Evolutionary conservation across 805 yeast genomes (phyloP).

Genomic region (Candida nemodendra): DNA sequence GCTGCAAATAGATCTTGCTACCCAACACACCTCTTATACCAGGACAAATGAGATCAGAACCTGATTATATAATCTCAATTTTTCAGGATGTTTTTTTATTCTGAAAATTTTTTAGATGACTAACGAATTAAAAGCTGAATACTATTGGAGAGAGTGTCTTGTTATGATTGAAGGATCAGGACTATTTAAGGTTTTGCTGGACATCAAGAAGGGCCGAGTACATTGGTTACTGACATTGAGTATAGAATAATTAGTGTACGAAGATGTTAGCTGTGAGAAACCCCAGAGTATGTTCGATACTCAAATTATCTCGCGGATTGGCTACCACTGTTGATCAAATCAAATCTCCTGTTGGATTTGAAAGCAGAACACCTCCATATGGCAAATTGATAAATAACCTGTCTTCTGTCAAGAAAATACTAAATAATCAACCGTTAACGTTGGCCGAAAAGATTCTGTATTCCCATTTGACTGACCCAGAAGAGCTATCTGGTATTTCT

Average conservation of each 20-base stretch:
- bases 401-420: constrained; percentile 34
- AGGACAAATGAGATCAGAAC: too few relatives aligned
- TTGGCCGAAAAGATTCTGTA: constrained; percentile 94
- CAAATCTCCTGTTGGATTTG: constrained; percentile 56
- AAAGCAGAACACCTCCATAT: constrained; percentile 85
- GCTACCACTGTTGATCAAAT: constrained; percentile 28
- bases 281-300: constrained; percentile 6
- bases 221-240: too few relatives aligned
- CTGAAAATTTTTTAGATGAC: constrained; percentile 15
- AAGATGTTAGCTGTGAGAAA: constrained; percentile 13
- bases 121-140: constrained; percentile 7
- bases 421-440: constrained; percentile 64
- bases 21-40: too few relatives aligned
- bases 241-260: too few relatives aligned
- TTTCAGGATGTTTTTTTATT: not conserved
- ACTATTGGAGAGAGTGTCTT: too few relatives aligned
- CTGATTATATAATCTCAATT: too few relatives aligned
- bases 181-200: too few relatives aligned
- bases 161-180: too few relatives aligned
- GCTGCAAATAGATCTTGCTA: too few relatives aligned
- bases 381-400: constrained; percentile 68
- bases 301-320: constrained; percentile 20
- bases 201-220: too few relatives aligned
- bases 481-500: constrained; percentile 63
- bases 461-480: constrained; percentile 93